These are phyloP conservation scores for Termitomyces sp. DNA, from an alignment of 768 basidiomycete genomes.

Conservation along the genomic window DNA sequence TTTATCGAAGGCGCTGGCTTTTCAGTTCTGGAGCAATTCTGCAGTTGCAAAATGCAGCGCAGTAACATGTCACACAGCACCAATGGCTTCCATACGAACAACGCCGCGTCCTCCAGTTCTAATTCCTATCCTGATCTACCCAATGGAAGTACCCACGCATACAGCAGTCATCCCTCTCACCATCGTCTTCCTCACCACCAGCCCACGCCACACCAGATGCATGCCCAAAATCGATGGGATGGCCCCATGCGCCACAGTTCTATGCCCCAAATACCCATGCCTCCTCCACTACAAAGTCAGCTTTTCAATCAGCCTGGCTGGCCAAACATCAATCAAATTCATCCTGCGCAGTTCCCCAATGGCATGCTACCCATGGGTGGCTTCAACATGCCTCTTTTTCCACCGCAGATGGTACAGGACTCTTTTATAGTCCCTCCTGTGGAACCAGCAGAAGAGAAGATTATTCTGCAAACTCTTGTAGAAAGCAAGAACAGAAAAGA, in stretches of 20 bases:
- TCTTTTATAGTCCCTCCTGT: constrained; percentile 52
- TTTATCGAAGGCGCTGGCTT: neutral
- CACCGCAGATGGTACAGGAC: constrained; percentile 54
- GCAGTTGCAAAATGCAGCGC: constrained; percentile 18
- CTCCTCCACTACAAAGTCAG: constrained; percentile 27
- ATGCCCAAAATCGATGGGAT: constrained; percentile 20
- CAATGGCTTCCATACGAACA: constrained; percentile 27
- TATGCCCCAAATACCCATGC: constrained; percentile 13
- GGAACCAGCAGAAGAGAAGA: constrained; percentile 51
- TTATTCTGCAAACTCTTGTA: constrained; percentile 47
- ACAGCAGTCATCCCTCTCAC: constrained; percentile 1
- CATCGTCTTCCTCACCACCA: constrained; percentile 22
- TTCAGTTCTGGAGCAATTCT: neutral
- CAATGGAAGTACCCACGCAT: constrained; percentile 10
- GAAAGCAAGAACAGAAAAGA: constrained; percentile 34
- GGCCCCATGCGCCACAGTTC: constrained; percentile 15
- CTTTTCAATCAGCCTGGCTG: constrained; percentile 27
- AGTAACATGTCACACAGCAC: constrained; percentile 15
- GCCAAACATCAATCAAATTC: constrained; percentile 26
- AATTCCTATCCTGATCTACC: constrained; percentile 25
- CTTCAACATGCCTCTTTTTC: constrained; percentile 39
- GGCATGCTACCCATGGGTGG: constrained; percentile 24
- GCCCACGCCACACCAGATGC: constrained; percentile 18
- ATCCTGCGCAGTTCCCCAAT: constrained; percentile 23
- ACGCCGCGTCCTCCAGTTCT: constrained; percentile 30